Percentiles rank a stretch among this genome's conserved stretches.
These are phyloP conservation scores for Gyromitra esculenta DNA, from an alignment of 2,329 filamentous ascomycete genomes.

Conservation along the genomic window DNA sequence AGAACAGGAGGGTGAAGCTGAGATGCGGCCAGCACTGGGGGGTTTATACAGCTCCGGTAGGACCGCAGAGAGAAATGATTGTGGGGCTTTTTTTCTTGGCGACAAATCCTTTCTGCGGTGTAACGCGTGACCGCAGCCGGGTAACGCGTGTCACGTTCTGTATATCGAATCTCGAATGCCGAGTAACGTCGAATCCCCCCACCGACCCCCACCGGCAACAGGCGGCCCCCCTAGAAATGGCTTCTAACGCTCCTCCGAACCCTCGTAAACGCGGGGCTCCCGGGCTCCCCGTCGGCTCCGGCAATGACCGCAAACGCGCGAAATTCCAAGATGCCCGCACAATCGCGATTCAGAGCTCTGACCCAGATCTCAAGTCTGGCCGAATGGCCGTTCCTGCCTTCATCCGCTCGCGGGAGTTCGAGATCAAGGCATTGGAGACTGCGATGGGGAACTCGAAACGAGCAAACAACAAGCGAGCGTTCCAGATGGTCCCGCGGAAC, in stretches of 20 bases:
- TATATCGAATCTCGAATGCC: neutral
- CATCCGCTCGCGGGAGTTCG: conserved; percentile 83
- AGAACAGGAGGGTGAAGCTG: neutral
- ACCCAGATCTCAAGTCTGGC: conserved; percentile 68
- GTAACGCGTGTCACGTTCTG: neutral
- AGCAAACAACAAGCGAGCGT: conserved; percentile 73
- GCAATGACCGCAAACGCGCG: conserved; percentile 59
- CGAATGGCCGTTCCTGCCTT: conserved; percentile 87
- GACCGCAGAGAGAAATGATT: neutral
- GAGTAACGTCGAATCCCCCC: neutral
- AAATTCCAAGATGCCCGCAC: conserved; percentile 63
- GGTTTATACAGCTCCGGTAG: conserved; percentile 8
- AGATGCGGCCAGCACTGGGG: neutral
- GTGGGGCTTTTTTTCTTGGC: conserved; percentile 2
- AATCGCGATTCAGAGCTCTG: conserved; percentile 63
- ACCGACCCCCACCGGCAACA: neutral
- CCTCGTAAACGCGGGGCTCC: conserved; percentile 38
- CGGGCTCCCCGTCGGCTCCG: conserved; percentile 11
- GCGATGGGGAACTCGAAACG: conserved; percentile 80
- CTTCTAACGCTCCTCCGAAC: conserved; percentile 14
- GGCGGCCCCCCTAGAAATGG: conserved; percentile 1
- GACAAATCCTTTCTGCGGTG: neutral
- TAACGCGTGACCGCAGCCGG: neutral
- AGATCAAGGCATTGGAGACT: conserved; percentile 84
- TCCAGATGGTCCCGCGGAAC: conserved; percentile 87